Base-by-base conservation (phyloP, 495 filamentous ascomycete genomes). In the Podospora didyma region DNA sequence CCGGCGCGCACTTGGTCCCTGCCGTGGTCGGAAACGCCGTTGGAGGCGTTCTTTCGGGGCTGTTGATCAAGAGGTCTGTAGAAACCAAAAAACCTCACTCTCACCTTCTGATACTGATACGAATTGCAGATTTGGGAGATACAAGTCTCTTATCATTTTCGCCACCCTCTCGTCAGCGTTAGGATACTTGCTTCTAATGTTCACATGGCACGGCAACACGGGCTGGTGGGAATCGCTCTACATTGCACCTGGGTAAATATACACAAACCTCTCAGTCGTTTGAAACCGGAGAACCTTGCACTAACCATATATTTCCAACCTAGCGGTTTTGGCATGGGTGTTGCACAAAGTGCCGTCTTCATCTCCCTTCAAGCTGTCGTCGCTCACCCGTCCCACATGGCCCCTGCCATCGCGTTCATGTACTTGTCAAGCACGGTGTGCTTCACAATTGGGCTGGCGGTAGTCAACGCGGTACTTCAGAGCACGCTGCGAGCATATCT, bases 1-100 rank as follows among this genome's bases (percentile, higher is more conserved):
- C 86, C 0, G 87, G 86, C 1, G 74, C 75, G 0, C 83, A 87
- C 62, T 71, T 90, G 0, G 69, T 88, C 35, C 86, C 86, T 0
- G 81, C 85, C 12, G 84, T 89, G 1, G 63, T 82, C 1, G 86
- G 84, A 6, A 89, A 89, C 61, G 80, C 85, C 0, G 46, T 87
- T 2, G 87, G 85, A 3, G 85, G 83, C 1, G 59, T 90, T 0
- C 28, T 83, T 1, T 77, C 84, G 0, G 86, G 87, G 0, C n/a
- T 65, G 0, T 73, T 79, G 54, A 89, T 89, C 56, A 70, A 72
- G 47, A 62, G 64, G 73, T 74, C 37, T 42, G 65, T 28, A 9
- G 5, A n/a, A n/a, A n/a, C n/a, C 28, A 21, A 0, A 7, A 19
- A 19, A 14, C 23, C 20, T 54, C 34, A 4, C 23, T n/a, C 6